Evolutionary conservation across 2,329 filamentous ascomycete genomes (phyloP).

Genomic region (Dryadomyces sulphureus): DNA sequence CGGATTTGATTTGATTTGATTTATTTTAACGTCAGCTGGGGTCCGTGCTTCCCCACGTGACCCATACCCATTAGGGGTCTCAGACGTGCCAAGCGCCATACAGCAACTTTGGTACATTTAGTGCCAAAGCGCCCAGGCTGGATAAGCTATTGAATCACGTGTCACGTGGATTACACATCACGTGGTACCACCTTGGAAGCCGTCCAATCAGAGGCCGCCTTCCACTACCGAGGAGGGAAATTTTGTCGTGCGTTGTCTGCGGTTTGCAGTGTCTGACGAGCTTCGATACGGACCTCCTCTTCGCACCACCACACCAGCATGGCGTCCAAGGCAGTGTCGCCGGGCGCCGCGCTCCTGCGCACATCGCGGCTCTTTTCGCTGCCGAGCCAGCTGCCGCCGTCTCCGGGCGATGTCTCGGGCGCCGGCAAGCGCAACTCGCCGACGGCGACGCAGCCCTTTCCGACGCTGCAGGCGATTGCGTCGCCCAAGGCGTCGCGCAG

Average conservation of each 20-base stretch:
- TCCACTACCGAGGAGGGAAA: background rate
- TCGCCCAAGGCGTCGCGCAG: constrained; percentile 58
- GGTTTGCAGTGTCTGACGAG: background rate
- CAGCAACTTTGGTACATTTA: no score
- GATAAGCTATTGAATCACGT: no score
- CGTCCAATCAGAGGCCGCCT: background rate
- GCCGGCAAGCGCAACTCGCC: constrained; percentile 39
- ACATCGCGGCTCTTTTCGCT: constrained; percentile 83
- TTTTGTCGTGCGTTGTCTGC: background rate
- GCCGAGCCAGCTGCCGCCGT: constrained; percentile 56
- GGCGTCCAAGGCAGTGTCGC: constrained; percentile 29
- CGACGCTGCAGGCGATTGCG: constrained; percentile 70
- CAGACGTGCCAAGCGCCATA: no score
- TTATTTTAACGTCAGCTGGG: no score
- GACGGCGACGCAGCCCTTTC: constrained; percentile 60
- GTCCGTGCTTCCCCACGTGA: no score
- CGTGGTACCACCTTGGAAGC: no score
- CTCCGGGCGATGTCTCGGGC: constrained; percentile 33
- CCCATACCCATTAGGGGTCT: no score
- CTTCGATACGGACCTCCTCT: no score
- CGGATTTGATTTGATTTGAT: no score
- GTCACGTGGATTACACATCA: no score
- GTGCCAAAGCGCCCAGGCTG: no score
- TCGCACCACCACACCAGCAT: constrained; percentile 10
- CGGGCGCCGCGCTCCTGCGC: constrained; percentile 58